Conservation (phyloP, 495 filamentous ascomycete species). For the Lophium mytilinum region DNA sequence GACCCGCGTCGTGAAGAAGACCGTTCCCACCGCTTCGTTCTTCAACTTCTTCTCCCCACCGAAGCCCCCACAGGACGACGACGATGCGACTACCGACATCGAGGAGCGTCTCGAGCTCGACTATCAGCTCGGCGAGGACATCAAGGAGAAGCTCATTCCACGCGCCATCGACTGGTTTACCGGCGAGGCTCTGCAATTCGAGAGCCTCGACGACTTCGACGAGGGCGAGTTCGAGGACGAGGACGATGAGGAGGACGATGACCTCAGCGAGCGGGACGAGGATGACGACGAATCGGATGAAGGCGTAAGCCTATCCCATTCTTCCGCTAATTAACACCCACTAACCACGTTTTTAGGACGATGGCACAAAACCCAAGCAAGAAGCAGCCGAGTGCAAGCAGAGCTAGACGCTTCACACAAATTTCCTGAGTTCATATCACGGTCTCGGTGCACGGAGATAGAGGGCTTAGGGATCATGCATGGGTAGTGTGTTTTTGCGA, state of each 20-base stretch:
- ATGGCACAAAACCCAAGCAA: conserved; percentile 92
- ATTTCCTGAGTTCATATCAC: too few relatives aligned
- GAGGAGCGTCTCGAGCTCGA: conserved; percentile 97
- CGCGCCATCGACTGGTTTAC: conserved; percentile 99
- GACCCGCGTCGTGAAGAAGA: conserved; percentile 97
- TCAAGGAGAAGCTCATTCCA: conserved; percentile 99
- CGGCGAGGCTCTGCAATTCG: conserved; percentile 93
- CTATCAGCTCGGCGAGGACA: conserved; percentile 98
- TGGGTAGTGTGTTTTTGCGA: too few relatives aligned
- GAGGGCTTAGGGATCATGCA: too few relatives aligned
- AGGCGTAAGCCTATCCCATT: conserved; percentile 57
- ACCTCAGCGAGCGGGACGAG: conserved; percentile 73
- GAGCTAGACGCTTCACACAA: conserved; percentile 53
- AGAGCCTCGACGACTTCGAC: conserved; percentile 83
- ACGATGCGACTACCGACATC: conserved; percentile 78
- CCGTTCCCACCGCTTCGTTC: conserved; percentile 95
- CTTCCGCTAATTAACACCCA: too few relatives aligned
- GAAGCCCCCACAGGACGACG: conserved; percentile 67
- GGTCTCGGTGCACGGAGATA: too few relatives aligned
- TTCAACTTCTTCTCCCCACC: conserved; percentile 99
- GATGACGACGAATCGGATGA: conserved; percentile 89
- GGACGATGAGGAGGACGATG: conserved; percentile 90
- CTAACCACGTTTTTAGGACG: conserved; percentile 57
- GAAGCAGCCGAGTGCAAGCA: conserved; percentile 99
- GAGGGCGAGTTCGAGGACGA: conserved; percentile 78